Base-by-base conservation (phyloP, 108 stramenopile genomes). In the Bacterosira constricta region DNA sequence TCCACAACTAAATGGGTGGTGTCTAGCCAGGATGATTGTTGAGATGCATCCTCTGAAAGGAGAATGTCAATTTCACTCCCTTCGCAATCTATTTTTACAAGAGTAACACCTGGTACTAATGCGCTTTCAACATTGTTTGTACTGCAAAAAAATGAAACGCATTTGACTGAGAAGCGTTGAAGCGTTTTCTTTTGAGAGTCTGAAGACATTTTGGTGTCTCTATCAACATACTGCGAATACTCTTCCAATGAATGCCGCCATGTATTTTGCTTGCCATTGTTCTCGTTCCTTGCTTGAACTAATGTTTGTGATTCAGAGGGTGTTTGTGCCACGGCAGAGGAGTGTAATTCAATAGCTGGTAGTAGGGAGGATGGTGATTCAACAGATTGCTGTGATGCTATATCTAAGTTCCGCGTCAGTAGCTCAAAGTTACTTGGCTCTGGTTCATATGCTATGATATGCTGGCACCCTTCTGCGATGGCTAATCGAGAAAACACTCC, bases 31-130 rank as follows among this genome's bases (percentile, higher is more conserved):
- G 60, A 68, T 10, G 60, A 45, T 31, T 17, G 7, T 15, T 47
- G 15, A 0, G 78, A 75, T 26, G 84, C 65, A 29, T 75, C 71
- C 0, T 59, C 5, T 20, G 77, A 70, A 8, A 85, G 62, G 7
- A 85, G 68, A 35, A 85, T 79, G 45, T 82, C 84, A n/a, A 85
- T 69, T 44, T 85, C 84, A 54, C 78, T 73, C 27, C 84, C 84
- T 75, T 85, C 84, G 20, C 73, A 79, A 58, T 85, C 84, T 20
- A 85, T 67, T 54, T 85, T 85, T 0, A 85, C 84, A 50, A 85
- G 79, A 15, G 84, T 82, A 10, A 85, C 68, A 20, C 81, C 84
- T 11, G 72, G 68, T 0, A 63, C 34, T 20, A 85, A 49, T 1
- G 84, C 81, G 25, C 64, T 49, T 17, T 49, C 21, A 17, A 13